phyloP scores from a whole-genome alignment of 805 yeast genomes.

The Kregervanrija delftensis region DNA sequence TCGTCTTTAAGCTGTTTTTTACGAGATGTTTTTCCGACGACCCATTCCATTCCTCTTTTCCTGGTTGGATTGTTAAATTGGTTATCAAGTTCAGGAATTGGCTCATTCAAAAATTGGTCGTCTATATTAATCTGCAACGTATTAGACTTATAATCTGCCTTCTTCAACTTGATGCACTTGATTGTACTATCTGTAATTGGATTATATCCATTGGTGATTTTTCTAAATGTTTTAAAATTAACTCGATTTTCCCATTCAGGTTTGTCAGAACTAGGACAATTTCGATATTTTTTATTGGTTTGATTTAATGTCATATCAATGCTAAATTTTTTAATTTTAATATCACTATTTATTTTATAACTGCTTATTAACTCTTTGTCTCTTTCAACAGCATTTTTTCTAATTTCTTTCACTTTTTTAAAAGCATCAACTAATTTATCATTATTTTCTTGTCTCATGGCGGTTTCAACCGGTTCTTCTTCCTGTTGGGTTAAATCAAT shows the following conservation, averaged over 20 bases:
- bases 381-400: slow-evolving; percentile 3
- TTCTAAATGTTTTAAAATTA: slow-evolving; percentile 14
- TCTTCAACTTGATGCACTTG: slow-evolving; percentile 13
- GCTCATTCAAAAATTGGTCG: slow-evolving; percentile 1
- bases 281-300: slow-evolving; percentile 1
- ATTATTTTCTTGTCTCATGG: background rate
- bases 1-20: too few relatives aligned
- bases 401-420: slow-evolving; percentile 13
- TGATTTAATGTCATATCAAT: slow-evolving; percentile 2
- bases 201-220: slow-evolving; percentile 9
- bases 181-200: slow-evolving; percentile 17
- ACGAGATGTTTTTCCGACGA: too few relatives aligned
- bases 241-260: slow-evolving; percentile 14
- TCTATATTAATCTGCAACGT: slow-evolving; percentile 4
- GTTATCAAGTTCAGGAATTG: slow-evolving; percentile 4
- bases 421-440: slow-evolving; percentile 5
- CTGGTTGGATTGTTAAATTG: slow-evolving; percentile 1
- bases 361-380: slow-evolving; percentile 3
- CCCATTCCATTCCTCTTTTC: background rate
- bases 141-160: slow-evolving; percentile 12
- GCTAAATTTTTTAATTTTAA: slow-evolving; percentile 11
- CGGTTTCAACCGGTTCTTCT: background rate
- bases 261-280: slow-evolving; percentile 2
- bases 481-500: background rate
- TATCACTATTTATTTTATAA: background rate